Evolutionary conservation across 306 rosid species (phyloP).

Genomic region (Acacia melanoxylon): DNA sequence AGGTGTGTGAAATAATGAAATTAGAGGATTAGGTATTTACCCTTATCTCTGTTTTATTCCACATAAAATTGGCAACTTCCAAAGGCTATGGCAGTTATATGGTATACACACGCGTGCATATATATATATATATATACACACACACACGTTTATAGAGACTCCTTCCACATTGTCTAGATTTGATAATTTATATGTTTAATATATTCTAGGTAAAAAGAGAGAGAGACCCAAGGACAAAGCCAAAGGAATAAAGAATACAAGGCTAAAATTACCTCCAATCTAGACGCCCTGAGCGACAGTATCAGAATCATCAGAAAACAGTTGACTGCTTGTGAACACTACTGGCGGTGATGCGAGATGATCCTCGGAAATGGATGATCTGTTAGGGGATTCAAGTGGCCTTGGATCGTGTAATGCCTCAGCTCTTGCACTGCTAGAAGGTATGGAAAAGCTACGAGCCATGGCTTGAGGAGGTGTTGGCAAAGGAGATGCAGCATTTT

Average conservation of each 20-base stretch:
- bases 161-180: conserved; percentile 11
- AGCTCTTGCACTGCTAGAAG: conserved; percentile 62
- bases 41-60: conserved; percentile 30
- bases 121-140: too few species aligned
- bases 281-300: conserved; percentile 38
- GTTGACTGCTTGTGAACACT: conserved; percentile 49
- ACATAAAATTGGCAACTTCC: conserved; percentile 19
- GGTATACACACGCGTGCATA: conserved; percentile 1
- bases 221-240: not conserved
- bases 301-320: conserved; percentile 45
- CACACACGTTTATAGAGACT: not conserved
- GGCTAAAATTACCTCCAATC: conserved; percentile 58
- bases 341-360: conserved; percentile 68
- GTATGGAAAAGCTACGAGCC: conserved; percentile 86
- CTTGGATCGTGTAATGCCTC: conserved; percentile 47
- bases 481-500: conserved; percentile 75
- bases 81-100: conserved; percentile 17
- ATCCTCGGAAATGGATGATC: conserved; percentile 43
- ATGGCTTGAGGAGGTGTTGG: conserved; percentile 77
- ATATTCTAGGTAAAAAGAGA: conserved; percentile 9
- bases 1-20: not conserved
- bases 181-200: conserved; percentile 18
- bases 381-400: conserved; percentile 47
- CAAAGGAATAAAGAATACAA: not conserved
- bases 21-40: conserved; percentile 2